phyloP scores from a whole-genome alignment of 257 asterid species.

The Plectranthus barbatus region DNA sequence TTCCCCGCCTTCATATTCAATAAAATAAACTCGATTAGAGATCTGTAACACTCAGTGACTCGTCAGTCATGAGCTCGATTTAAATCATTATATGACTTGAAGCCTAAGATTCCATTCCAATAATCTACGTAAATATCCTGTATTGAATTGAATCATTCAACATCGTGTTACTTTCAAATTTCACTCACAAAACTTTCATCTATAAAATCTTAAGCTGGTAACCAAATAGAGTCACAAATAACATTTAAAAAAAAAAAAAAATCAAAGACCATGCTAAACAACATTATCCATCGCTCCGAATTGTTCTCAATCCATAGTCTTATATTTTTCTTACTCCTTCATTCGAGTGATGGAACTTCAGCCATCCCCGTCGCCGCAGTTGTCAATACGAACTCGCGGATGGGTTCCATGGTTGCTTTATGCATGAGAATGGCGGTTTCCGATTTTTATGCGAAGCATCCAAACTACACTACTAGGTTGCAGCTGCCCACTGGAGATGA shows the following conservation, averaged over 20 bases:
- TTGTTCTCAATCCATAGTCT: not conserved
- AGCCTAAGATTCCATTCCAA: not conserved
- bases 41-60: too few species aligned
- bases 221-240: not conserved
- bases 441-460: constrained; percentile 34
- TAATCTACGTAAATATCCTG: not conserved
- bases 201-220: not conserved
- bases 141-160: constrained; percentile 4
- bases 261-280: not conserved
- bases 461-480: constrained; percentile 33
- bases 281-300: not conserved
- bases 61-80: too few species aligned
- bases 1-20: too few species aligned
- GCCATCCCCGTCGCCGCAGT: constrained; percentile 35
- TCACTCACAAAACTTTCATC: too few species aligned
- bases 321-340: not conserved
- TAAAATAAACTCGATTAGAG: too few species aligned
- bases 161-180: not conserved
- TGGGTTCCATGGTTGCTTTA: constrained; percentile 28
- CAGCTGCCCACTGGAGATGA: constrained; percentile 16
- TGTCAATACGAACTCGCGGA: constrained; percentile 32
- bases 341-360: not conserved
- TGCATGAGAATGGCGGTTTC: constrained; percentile 45
- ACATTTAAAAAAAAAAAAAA: too few species aligned
- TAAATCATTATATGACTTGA: not conserved